phyloP scores from a whole-genome alignment of 2,329 filamentous ascomycete genomes.

The Talaromyces sp. region DNA sequence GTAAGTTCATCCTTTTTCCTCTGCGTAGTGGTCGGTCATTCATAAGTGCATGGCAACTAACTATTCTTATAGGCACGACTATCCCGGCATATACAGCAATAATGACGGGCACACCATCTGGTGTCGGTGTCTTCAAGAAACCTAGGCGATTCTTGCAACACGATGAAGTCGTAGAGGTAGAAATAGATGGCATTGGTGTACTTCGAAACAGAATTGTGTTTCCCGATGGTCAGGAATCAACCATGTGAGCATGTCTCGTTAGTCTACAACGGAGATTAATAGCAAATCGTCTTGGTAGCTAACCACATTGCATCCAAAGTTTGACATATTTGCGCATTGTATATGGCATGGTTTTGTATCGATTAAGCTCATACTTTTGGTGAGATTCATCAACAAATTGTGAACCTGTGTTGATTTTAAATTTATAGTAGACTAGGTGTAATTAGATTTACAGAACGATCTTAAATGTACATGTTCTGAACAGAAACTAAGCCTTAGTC shows the following conservation, averaged over 20 bases:
- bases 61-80: slow-evolving; percentile 31
- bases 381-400: not conserved
- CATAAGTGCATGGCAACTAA: slow-evolving; percentile 10
- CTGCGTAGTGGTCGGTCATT: not conserved
- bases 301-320: not conserved
- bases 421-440: not conserved
- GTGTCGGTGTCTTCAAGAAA: slow-evolving; percentile 23
- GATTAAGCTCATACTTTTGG: not conserved
- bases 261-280: not conserved
- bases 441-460: not conserved
- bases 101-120: slow-evolving; percentile 41
- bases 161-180: slow-evolving; percentile 20
- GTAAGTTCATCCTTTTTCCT: not conserved
- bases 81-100: slow-evolving; percentile 39
- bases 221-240: slow-evolving; percentile 12
- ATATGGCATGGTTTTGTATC: slow-evolving; percentile 1
- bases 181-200: slow-evolving; percentile 14
- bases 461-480: not conserved
- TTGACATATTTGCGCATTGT: slow-evolving; percentile 5
- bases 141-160: slow-evolving; percentile 13
- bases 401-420: not conserved
- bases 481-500: not conserved
- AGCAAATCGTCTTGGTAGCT: not conserved
- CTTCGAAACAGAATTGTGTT: slow-evolving; percentile 11
- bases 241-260: slow-evolving; percentile 9